Evolutionary conservation across 2,329 filamentous ascomycete genomes (phyloP), one percentile per base, ranked within the genome.

Genomic region (Cordyceps pruinosa): DNA sequence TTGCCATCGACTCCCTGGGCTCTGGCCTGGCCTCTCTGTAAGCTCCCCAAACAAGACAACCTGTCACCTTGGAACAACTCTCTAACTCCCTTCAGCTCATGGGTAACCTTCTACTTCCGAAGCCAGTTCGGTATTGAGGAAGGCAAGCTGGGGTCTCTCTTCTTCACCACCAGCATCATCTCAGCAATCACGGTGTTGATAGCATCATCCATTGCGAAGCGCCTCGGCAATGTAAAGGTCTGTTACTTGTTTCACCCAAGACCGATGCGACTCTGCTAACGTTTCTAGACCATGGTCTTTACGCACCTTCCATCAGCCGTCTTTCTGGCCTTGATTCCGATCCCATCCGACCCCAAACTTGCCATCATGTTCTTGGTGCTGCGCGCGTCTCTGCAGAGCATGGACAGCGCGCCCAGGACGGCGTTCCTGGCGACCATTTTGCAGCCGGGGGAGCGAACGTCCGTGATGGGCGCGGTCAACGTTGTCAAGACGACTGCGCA

Each of bases 221-320:
- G 80, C 5, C 70, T 84, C 37, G 82, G 82, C 6, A 81, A 90
- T 35, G 79, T 89, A 45, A 84, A 85, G 61, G 82, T 86, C 58
- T 74, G 83, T 23, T 21, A 23, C 17, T 15, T 12, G 8, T 15
- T n/a, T 28, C n/a, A 8, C 4, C 10, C 5, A 4, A 19, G 5
- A 7, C 37, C 21, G 3, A 13, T n/a, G 17, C 1, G 10, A 15
- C 2, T 44, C 35, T 25, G 17, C 39, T 44, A 26, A 53, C 19
- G 1, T 12, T n/a, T 23, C 10, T 15, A 62, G 75, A 89, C 86
- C 1, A 90, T 90, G 87, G 85, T 88, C 9, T 87, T 88, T 65
- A 89, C 86, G 0, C 86, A 90, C 63, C 73, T 90, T 0, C 87
- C 87, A 0, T 88, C 85, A 0, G 76, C 86, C 8, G 70, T 89